phyloP scores from a whole-genome alignment of 768 basidiomycete species.

The Termitomyces sp. region DNA sequence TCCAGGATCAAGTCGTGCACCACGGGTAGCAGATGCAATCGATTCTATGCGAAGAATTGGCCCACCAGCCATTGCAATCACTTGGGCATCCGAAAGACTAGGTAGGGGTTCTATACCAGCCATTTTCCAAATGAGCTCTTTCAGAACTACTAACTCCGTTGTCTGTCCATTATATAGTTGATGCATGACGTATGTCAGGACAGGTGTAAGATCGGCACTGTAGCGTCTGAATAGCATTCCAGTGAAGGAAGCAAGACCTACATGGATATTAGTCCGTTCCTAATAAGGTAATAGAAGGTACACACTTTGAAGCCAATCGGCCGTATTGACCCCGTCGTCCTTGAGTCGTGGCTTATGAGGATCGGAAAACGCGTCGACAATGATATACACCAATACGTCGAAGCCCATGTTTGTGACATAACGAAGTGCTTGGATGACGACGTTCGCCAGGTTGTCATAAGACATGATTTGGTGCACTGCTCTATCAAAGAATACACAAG shows the following conservation, averaged over 20 bases:
- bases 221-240: slow-evolving; percentile 90
- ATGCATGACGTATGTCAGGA: slow-evolving; percentile 88
- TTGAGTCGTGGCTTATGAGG: slow-evolving; percentile 79
- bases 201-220: slow-evolving; percentile 73
- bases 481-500: slow-evolving; percentile 83
- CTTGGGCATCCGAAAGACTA: slow-evolving; percentile 83
- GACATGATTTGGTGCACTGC: slow-evolving; percentile 93
- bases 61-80: slow-evolving; percentile 89
- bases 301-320: slow-evolving; percentile 91
- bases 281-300: slow-evolving; percentile 13
- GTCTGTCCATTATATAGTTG: slow-evolving; percentile 80
- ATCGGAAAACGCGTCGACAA: slow-evolving; percentile 84
- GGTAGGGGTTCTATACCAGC: slow-evolving; percentile 89
- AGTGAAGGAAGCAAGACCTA: slow-evolving; percentile 89
- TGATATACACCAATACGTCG: slow-evolving; percentile 84
- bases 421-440: slow-evolving; percentile 84
- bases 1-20: slow-evolving; percentile 62
- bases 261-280: slow-evolving; percentile 11
- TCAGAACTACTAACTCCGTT: slow-evolving; percentile 86
- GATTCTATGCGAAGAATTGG: slow-evolving; percentile 83
- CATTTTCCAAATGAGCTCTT: slow-evolving; percentile 93
- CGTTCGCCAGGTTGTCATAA: slow-evolving; percentile 88
- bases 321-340: slow-evolving; percentile 85
- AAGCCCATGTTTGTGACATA: slow-evolving; percentile 92
- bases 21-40: slow-evolving; percentile 72